These are phyloP conservation scores for Aspergillus hortae DNA, from an alignment of 2,329 filamentous ascomycete genomes.

Conservation along the genomic window DNA sequence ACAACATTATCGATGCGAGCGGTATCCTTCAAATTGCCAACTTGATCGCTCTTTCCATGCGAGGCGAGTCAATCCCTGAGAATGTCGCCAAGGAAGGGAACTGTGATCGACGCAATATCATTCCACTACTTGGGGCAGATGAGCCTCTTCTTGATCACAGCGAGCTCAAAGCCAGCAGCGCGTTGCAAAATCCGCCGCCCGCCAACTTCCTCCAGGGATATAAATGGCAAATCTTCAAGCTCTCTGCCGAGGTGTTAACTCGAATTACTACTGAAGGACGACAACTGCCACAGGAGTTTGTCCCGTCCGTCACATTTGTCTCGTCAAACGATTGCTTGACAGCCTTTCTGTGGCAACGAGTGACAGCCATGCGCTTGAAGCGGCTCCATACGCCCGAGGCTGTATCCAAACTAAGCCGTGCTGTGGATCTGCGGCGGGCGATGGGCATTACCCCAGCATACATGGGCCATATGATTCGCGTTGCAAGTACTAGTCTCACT, in stretches of 20 bases:
- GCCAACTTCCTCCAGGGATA: slow-evolving; percentile 3
- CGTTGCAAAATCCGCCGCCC: not conserved
- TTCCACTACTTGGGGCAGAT: slow-evolving; percentile 9
- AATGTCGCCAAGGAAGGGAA: slow-evolving; percentile 16
- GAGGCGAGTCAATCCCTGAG: slow-evolving; percentile 7
- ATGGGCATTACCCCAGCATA: slow-evolving; percentile 14
- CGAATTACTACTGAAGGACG: slow-evolving; percentile 6
- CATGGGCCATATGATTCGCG: slow-evolving; percentile 20
- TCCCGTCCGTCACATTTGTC: slow-evolving; percentile 1
- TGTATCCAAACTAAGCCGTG: slow-evolving; percentile 13
- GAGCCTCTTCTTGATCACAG: slow-evolving; percentile 14
- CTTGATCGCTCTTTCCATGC: slow-evolving; percentile 13
- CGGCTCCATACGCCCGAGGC: not conserved
- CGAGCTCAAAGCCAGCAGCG: slow-evolving; percentile 3
- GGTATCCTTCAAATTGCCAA: slow-evolving; percentile 18
- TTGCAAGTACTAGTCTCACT: slow-evolving; percentile 9
- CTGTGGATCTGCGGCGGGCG: slow-evolving; percentile 16
- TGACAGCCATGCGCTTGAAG: slow-evolving; percentile 7
- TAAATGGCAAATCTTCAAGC: slow-evolving; percentile 11
- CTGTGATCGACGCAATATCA: slow-evolving; percentile 12
- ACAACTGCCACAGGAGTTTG: slow-evolving; percentile 2
- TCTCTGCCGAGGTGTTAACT: slow-evolving; percentile 2
- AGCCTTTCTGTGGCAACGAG: slow-evolving; percentile 18
- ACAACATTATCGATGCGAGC: slow-evolving; percentile 23
- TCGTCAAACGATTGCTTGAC: slow-evolving; percentile 19